Base-by-base conservation (phyloP, 306 rosid species). In the Prosopis cineraria region DNA sequence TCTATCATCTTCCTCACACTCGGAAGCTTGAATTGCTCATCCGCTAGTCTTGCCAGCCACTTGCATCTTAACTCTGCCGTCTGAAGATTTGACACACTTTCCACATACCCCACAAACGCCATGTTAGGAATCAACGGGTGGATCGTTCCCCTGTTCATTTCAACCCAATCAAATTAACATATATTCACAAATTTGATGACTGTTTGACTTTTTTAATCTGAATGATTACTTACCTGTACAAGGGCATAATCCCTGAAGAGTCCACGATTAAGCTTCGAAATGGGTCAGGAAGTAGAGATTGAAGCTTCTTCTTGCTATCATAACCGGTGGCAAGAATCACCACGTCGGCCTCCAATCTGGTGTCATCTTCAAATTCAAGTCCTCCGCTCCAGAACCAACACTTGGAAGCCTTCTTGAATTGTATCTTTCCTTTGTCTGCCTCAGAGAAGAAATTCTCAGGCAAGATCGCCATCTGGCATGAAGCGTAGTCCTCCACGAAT, bases 391-490 rank as follows among this genome's bases (percentile, higher is more conserved):
- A 88, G 78, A 90, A 90, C 85, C 87, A 82, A 90, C 90, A 90
- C 64, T 84, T 83, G 0, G 88, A 50, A 45, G 88, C 84, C 41
- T 20, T 86, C 45, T 81, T 86, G 81, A 90, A 88, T 31, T 11
- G 7, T 17, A 90, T 80, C 2, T 76, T 86, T 10, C 93, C 93
- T 79, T 87, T 84, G 62, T 88, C 93, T 6, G 89, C 93, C 60
- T 90, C 84, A 0, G 69, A 43, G 45, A 90, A 90, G 78, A 88
- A 90, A 62, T 78, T 83, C 29, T 85, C 86, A 0, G 93, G 96
- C 86, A 88, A 83, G 24, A 88, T 88, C 6, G 95, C 90, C 95
- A 90, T 90, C 77, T 88, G 94, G 60, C 95, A 88, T 14, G 92
- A 86, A 24, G 90, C 92, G 24, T 84, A 90, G 82, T 88, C 90